A percentile compares a stretch with the other conserved stretches of the same genome.
phyloP scores from a whole-genome alignment of 192 early-diverging fungal genomes.

The Cladochytrium replicatum region DNA sequence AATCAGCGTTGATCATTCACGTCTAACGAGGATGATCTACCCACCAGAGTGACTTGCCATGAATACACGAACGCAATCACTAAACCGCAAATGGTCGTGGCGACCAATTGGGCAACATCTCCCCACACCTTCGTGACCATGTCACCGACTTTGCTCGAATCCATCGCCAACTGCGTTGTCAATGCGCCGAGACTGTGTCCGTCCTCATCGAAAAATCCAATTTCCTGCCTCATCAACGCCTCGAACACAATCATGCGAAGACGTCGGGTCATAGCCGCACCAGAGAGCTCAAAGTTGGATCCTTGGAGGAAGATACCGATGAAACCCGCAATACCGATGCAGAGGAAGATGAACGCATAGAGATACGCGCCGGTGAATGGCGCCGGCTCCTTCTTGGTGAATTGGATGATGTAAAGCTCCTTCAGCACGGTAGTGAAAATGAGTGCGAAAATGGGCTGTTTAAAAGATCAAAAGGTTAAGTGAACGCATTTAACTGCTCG shows the following conservation, averaged over 20 bases:
- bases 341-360: slow-evolving; percentile 33
- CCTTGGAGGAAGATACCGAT: background rate
- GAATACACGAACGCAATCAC: slow-evolving; percentile 59
- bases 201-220: slow-evolving; percentile 48
- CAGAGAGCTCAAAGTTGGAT: slow-evolving; percentile 21
- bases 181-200: slow-evolving; percentile 62
- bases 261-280: slow-evolving; percentile 25
- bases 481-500: slow-evolving; percentile 3
- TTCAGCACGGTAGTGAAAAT: slow-evolving; percentile 19
- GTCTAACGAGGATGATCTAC: slow-evolving; percentile 8
- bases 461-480: slow-evolving; percentile 49
- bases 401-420: slow-evolving; percentile 24
- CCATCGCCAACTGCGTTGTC: slow-evolving; percentile 69
- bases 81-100: slow-evolving; percentile 34
- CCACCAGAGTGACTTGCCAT: slow-evolving; percentile 77
- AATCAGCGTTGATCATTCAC: background rate
- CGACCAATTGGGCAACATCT: slow-evolving; percentile 30
- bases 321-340: background rate
- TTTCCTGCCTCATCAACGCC: slow-evolving; percentile 41
- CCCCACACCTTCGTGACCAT: slow-evolving; percentile 46
- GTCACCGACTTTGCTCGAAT: slow-evolving; percentile 48
- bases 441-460: slow-evolving; percentile 68
- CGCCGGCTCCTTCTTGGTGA: slow-evolving; percentile 14
- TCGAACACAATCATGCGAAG: slow-evolving; percentile 29
- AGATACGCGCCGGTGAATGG: slow-evolving; percentile 27